Evolutionary conservation across 1,284 basidiomycete genomes (phyloP).

Genomic region (Leccinum idahoense): DNA sequence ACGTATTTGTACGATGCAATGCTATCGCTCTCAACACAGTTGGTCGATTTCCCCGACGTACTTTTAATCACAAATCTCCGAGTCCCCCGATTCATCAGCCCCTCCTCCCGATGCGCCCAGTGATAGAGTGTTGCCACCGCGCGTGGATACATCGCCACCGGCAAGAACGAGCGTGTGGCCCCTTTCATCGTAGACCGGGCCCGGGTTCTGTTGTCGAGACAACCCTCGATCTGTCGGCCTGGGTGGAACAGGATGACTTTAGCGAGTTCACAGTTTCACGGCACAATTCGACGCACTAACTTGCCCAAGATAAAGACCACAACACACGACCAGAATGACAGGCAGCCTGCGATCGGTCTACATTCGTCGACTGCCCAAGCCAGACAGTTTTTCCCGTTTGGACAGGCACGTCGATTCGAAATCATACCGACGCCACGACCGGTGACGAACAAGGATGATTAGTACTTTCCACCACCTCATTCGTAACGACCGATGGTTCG

Average conservation of each 20-base stretch:
- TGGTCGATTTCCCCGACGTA: slow-evolving; percentile 26
- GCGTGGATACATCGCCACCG: slow-evolving; percentile 25
- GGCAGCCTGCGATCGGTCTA: slow-evolving; percentile 6
- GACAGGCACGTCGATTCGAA: slow-evolving; percentile 28
- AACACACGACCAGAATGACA: slow-evolving; percentile 9
- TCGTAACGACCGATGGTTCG: slow-evolving; percentile 16
- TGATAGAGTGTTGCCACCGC: slow-evolving; percentile 26
- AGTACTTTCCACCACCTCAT: slow-evolving; percentile 28
- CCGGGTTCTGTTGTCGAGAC: slow-evolving; percentile 26
- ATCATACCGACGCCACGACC: slow-evolving; percentile 29
- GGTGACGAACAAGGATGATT: slow-evolving; percentile 26
- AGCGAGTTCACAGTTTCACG: slow-evolving; percentile 24
- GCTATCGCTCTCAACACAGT: slow-evolving; percentile 32
- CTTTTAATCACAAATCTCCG: slow-evolving; percentile 17
- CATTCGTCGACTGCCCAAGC: slow-evolving; percentile 23
- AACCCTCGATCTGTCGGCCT: slow-evolving; percentile 43
- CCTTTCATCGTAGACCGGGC: slow-evolving; percentile 18
- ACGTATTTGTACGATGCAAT: slow-evolving; percentile 51
- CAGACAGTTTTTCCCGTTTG: slow-evolving; percentile 30
- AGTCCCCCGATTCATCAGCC: slow-evolving; percentile 16
- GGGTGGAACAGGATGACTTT: no score
- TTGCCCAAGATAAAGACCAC: slow-evolving; percentile 24
- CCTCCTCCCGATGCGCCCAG: slow-evolving; percentile 16
- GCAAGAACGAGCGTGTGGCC: slow-evolving; percentile 21
- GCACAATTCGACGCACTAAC: slow-evolving; percentile 32